phyloP scores from a whole-genome alignment of 1,284 basidiomycete genomes.

The Vanrija pseudolonga region DNA sequence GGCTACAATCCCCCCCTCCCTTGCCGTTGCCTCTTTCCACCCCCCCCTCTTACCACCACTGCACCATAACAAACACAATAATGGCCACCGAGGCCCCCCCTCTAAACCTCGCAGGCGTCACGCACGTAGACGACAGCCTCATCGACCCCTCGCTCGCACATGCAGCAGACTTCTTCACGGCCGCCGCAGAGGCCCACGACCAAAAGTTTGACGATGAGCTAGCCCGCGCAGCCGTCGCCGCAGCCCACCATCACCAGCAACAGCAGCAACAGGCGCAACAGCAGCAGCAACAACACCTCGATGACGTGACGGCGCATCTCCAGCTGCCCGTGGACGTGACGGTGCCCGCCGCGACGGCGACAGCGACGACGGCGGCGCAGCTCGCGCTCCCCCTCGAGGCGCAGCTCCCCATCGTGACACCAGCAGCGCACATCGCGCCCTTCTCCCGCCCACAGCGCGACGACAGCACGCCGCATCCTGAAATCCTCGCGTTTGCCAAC shows the following conservation, averaged over 20 bases:
- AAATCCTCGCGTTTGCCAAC: constrained; percentile 26
- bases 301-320: background rate
- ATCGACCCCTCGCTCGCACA: constrained; percentile 15
- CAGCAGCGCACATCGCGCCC: constrained; percentile 24
- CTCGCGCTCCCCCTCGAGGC: background rate
- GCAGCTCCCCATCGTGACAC: background rate
- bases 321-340: background rate
- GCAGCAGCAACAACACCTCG: background rate
- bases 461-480: constrained; percentile 31
- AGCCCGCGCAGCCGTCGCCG: constrained; percentile 15
- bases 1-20: background rate
- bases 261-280: background rate
- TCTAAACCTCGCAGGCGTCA: constrained; percentile 20
- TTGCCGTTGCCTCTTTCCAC: constrained; percentile 1
- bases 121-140: constrained; percentile 15
- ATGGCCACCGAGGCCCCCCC: constrained; percentile 9
- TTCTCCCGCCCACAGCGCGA: constrained; percentile 31
- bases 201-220: constrained; percentile 20
- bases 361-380: background rate
- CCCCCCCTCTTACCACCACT: background rate
- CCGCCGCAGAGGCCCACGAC: constrained; percentile 2
- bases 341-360: background rate
- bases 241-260: constrained; percentile 8
- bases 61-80: background rate
- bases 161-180: constrained; percentile 12